Evolutionary conservation across 2,329 filamentous ascomycete genomes (phyloP), one percentile per base, ranked within the genome.

Genomic region (Phyllosticta paracitricarpa): DNA sequence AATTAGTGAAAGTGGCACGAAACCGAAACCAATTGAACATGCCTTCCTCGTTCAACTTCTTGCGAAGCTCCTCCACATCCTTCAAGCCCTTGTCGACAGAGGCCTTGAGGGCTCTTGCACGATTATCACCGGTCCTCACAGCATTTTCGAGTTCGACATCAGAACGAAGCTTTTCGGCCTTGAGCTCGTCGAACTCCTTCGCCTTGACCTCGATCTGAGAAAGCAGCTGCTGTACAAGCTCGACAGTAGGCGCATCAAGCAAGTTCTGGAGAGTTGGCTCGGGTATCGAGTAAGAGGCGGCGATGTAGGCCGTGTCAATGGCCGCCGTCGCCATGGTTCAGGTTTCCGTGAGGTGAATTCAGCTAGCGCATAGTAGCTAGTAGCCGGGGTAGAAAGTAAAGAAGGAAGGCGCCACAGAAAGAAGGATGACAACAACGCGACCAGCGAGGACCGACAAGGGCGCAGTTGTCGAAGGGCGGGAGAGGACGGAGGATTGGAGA

Each of bases 61-160:
- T 86, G 57, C 91, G 84, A 55, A 95, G 79, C 65, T 91, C 88
- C 68, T 93, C 88, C 0, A 92, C 83, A 66, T 97, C 92, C 66
- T 89, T 89, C 63, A 92, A 81, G 9, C 89, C 87, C 72, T 93
- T 93, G 64, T 95, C 91, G 54, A 91, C 83, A 0, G 88, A 89
- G 5, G 83, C 81, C 76, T 94, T 96, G 72, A 94, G 85, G 8
- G 86, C 84, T 70, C 93, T 90, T 66, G 87, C 86, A 74, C 91
- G 89, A 25, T 88, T 85, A 71, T 97, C 93, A 63, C 88, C 87
- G 66, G 84, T 89, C 68, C 91, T 87, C 56, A 96, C 87, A 19
- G 88, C 88, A 74, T 91, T 94, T 73, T 99, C 94, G 7, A 97
- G 83, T 78, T 97, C 92, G 54, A 99, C 94, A 69, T 96, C 91